Percentiles rank a stretch among this genome's conserved stretches.
Evolutionary conservation across 768 basidiomycete species (phyloP).

Genomic region (Jaapia argillacea): DNA sequence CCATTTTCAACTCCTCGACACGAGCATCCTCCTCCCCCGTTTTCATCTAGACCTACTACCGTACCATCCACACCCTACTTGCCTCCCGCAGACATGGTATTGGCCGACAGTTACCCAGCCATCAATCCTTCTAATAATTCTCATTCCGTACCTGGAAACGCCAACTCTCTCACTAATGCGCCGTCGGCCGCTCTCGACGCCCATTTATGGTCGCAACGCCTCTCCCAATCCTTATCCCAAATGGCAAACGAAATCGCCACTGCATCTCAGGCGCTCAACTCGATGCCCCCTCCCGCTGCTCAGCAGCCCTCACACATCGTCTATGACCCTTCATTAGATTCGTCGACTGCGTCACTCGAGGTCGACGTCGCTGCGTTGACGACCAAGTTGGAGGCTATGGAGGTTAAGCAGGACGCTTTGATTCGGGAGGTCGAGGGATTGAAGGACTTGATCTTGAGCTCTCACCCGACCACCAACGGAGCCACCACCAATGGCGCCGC

Average conservation of each 20-base stretch:
- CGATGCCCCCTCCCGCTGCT: constrained; percentile 15
- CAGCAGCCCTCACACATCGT: constrained; percentile 7
- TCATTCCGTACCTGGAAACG: no score
- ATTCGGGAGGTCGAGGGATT: constrained; percentile 20
- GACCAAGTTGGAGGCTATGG: constrained; percentile 20
- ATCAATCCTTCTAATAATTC: no score
- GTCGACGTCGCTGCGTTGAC: constrained; percentile 12
- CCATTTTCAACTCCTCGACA: no score
- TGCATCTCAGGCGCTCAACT: constrained; percentile 27
- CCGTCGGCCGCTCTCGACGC: no score
- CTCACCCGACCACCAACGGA: no score
- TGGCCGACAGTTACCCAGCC: no score
- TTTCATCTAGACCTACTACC: no score
- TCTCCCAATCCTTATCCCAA: constrained; percentile 27
- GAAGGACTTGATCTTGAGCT: constrained; percentile 14
- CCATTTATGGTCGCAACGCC: constrained; percentile 19
- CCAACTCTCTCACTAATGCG: no score
- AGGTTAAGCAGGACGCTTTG: constrained; percentile 23
- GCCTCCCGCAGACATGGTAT: no score
- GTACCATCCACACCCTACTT: no score
- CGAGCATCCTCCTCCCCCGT: no score
- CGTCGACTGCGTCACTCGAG: background rate
- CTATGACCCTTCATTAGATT: background rate
- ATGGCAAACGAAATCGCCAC: constrained; percentile 31
- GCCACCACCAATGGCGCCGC: no score